phyloP scores from a whole-genome alignment of 1,139 yeast species.

The Tardiomyces depauwii region DNA sequence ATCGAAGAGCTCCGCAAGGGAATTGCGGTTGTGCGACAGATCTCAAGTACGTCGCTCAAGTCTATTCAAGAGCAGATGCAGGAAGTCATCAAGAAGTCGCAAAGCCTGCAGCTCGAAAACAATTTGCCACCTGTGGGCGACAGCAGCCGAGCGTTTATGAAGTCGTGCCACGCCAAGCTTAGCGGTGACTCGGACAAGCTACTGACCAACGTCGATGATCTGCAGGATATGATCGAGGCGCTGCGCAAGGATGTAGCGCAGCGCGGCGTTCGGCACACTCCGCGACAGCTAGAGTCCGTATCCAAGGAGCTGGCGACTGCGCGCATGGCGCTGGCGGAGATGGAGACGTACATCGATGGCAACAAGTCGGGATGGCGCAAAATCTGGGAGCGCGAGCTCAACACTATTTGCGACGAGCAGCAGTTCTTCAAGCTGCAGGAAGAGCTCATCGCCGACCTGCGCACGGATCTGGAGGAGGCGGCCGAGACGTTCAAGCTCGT shows the following conservation, averaged over 20 bases:
- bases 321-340: conserved; percentile 35
- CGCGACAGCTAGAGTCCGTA: conserved; percentile 59
- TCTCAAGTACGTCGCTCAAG: conserved; percentile 38
- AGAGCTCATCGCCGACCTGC: conserved; percentile 67
- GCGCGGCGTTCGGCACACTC: conserved; percentile 76
- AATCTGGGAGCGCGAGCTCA: conserved; percentile 87
- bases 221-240: conserved; percentile 87
- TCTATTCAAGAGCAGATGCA: conserved; percentile 35
- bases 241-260: conserved; percentile 86
- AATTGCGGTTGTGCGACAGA: conserved; percentile 51
- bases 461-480: conserved; percentile 71
- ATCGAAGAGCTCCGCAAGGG: conserved; percentile 36
- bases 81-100: conserved; percentile 37
- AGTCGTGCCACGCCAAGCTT: conserved; percentile 58
- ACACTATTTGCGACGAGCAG: conserved; percentile 86
- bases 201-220: conserved; percentile 74
- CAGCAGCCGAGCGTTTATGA: conserved; percentile 60
- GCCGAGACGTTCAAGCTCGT: conserved; percentile 73
- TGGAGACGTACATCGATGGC: conserved; percentile 49
- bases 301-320: conserved; percentile 56
- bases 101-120: conserved; percentile 32
- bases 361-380: conserved; percentile 85
- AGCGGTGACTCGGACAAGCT: conserved; percentile 68
- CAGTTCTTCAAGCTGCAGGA: conserved; percentile 86
- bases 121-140: conserved; percentile 32